phyloP scores from a whole-genome alignment of 2,329 filamentous ascomycete species.

The Colletotrichum brevisporum region DNA sequence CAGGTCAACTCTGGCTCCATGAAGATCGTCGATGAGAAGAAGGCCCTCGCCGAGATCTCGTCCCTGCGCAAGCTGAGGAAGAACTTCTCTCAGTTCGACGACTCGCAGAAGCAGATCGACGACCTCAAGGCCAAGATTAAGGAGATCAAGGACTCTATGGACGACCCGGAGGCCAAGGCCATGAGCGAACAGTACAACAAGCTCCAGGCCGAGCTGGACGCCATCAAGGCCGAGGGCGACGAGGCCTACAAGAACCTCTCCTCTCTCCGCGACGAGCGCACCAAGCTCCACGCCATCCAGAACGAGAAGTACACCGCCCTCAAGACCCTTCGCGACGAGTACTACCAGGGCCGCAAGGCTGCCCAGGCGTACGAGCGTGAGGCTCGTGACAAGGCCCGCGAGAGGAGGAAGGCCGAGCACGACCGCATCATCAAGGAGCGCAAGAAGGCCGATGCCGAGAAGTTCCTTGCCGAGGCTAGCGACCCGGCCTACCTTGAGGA shows the following conservation, averaged over 20 bases:
- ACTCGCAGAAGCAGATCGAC: conserved; percentile 89
- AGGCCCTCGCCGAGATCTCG: conserved; percentile 87
- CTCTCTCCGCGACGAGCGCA: conserved; percentile 85
- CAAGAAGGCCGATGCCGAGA: conserved; percentile 82
- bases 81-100: conserved; percentile 88
- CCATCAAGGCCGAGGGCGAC: conserved; percentile 93
- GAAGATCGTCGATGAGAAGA: conserved; percentile 98
- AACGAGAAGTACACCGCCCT: conserved; percentile 87
- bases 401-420: conserved; percentile 86
- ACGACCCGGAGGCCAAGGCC: conserved; percentile 92
- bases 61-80: conserved; percentile 90
- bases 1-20: conserved; percentile 91
- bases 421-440: conserved; percentile 79
- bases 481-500: conserved; percentile 93
- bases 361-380: conserved; percentile 87
- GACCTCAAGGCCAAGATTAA: conserved; percentile 89
- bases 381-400: conserved; percentile 80
- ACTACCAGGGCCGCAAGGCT: conserved; percentile 87
- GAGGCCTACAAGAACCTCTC: conserved; percentile 91
- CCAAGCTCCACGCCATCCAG: conserved; percentile 86
- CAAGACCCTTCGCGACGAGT: conserved; percentile 90
- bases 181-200: conserved; percentile 88
- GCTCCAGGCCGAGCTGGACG: conserved; percentile 89
- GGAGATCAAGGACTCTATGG: conserved; percentile 88
- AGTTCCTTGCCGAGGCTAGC: conserved; percentile 84